A percentile compares a stretch with the other conserved stretches of the same genome.
phyloP scores from a whole-genome alignment of 2,329 filamentous ascomycete species.

The Sclerotiophoma versabilis region DNA sequence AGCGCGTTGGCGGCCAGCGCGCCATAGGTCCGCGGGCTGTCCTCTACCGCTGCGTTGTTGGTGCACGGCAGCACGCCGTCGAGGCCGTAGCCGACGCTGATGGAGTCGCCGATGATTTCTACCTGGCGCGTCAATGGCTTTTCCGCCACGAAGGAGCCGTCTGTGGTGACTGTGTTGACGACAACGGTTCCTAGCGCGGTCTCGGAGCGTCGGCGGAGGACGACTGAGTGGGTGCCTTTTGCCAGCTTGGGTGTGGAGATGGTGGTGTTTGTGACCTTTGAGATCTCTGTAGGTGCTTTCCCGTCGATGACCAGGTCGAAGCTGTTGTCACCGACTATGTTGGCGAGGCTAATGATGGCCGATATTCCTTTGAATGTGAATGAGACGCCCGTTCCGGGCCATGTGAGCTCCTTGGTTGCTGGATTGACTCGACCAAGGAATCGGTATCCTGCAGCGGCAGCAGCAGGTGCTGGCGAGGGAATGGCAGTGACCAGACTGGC shows the following conservation, averaged over 20 bases:
- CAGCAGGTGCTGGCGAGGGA: constrained; percentile 4
- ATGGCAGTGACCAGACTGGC: constrained; percentile 4
- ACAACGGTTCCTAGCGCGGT: constrained; percentile 44
- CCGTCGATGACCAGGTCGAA: constrained; percentile 47
- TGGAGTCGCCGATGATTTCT: constrained; percentile 57
- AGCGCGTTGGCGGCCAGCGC: constrained; percentile 53
- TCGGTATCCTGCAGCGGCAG: constrained; percentile 11
- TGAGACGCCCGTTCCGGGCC: constrained; percentile 54
- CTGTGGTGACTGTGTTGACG: constrained; percentile 35
- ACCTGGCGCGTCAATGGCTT: constrained; percentile 46
- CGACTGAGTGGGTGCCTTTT: constrained; percentile 47
- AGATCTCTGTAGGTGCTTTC: constrained; percentile 27
- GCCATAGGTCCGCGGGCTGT: constrained; percentile 54
- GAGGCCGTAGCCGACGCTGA: constrained; percentile 55
- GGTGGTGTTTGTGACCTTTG: constrained; percentile 39
- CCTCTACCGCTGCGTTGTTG: constrained; percentile 50
- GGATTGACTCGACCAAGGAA: constrained; percentile 54
- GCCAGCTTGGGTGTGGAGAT: constrained; percentile 42
- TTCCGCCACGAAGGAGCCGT: constrained; percentile 36
- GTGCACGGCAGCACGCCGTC: constrained; percentile 52
- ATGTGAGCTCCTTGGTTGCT: constrained; percentile 53
- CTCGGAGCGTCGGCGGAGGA: constrained; percentile 52
- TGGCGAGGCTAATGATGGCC: constrained; percentile 46
- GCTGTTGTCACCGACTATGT: constrained; percentile 44
- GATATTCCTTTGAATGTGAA: constrained; percentile 53